phyloP scores from a whole-genome alignment of 2,329 filamentous ascomycete species.

The Ophiognomonia clavigignenti-juglandacearum region DNA sequence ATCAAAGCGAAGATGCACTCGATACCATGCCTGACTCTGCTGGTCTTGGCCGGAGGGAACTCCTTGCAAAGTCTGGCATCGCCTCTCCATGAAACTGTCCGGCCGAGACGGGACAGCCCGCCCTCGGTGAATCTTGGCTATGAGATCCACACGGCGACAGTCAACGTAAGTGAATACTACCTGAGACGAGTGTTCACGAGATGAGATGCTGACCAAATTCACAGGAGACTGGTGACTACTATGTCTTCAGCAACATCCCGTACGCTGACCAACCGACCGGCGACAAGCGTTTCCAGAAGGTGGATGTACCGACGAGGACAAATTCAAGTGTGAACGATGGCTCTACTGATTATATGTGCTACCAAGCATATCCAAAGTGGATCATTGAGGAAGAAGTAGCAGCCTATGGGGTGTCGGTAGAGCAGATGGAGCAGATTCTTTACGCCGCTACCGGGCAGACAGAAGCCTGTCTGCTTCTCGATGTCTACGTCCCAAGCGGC shows the following conservation, averaged over 20 bases:
- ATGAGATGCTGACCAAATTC: background rate
- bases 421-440: conserved; percentile 15
- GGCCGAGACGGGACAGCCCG: background rate
- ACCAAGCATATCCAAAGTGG: conserved; percentile 27
- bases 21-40: background rate
- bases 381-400: conserved; percentile 18
- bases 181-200: too few species aligned
- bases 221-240: conserved; percentile 28
- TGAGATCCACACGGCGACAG: conserved; percentile 21
- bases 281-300: conserved; percentile 29
- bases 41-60: background rate
- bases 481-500: conserved; percentile 41
- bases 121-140: conserved; percentile 24
- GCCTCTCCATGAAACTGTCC: background rate
- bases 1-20: background rate
- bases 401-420: conserved; percentile 5
- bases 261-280: conserved; percentile 32
- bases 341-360: conserved; percentile 19
- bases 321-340: conserved; percentile 22
- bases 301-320: conserved; percentile 21
- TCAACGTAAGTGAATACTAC: conserved; percentile 18
- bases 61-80: conserved; percentile 2
- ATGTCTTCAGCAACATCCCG: conserved; percentile 33
- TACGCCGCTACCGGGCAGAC: conserved; percentile 20
- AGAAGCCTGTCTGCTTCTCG: conserved; percentile 46